A percentile compares a stretch with the other conserved stretches of the same genome.
Conservation (phyloP, 306 rosid genomes). For the Casuarina equisetifolia region DNA sequence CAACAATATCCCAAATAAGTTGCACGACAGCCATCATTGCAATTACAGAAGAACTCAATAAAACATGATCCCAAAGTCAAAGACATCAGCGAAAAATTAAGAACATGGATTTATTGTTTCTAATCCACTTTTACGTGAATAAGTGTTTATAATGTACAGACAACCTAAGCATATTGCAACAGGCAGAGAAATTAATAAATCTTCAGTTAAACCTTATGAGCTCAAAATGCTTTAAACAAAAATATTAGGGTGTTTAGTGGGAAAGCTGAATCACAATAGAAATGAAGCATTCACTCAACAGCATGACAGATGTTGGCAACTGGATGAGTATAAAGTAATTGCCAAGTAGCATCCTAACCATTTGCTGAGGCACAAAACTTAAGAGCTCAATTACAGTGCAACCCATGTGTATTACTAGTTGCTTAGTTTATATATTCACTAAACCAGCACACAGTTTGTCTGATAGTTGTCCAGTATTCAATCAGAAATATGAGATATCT, state of each 20-base stretch:
- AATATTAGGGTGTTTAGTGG: background rate
- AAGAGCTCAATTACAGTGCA: background rate
- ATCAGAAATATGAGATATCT: background rate
- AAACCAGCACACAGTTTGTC: background rate
- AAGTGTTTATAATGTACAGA: background rate
- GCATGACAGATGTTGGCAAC: background rate
- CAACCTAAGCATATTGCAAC: background rate
- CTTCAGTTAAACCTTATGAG: background rate
- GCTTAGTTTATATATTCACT: background rate
- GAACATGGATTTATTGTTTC: constrained; percentile 17
- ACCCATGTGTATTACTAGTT: background rate
- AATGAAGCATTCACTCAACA: background rate
- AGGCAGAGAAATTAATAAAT: background rate
- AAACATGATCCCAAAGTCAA: background rate
- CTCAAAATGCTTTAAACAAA: background rate
- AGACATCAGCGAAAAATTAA: background rate
- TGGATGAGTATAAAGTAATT: background rate
- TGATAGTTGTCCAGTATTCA: background rate
- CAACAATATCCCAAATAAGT: background rate
- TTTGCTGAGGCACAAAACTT: background rate
- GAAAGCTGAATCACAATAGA: background rate
- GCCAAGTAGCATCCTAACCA: background rate
- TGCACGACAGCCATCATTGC: background rate
- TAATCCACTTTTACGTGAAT: background rate
- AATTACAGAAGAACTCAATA: background rate